Conservation (phyloP, 768 basidiomycete species). For the Strobilomyces confusus region DNA sequence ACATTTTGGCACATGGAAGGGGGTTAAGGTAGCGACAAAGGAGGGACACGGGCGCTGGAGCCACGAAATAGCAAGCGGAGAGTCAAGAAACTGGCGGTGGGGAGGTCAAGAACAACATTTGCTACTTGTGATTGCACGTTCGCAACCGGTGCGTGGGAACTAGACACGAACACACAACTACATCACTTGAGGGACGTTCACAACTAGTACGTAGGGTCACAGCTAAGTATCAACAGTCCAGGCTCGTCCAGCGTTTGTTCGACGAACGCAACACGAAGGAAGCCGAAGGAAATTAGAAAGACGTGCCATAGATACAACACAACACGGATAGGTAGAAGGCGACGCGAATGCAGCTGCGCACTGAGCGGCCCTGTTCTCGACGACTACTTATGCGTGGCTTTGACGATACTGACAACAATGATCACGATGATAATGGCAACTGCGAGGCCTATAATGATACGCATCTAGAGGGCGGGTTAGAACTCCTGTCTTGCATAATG, state of each 20-base stretch:
- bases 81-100: slow-evolving; percentile 16
- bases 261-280: slow-evolving; percentile 13
- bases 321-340: slow-evolving; percentile 21
- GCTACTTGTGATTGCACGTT: slow-evolving; percentile 2
- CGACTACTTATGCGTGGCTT: slow-evolving; percentile 59
- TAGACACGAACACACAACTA: slow-evolving; percentile 23
- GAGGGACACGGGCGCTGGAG: slow-evolving; percentile 33
- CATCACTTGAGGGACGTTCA: background rate
- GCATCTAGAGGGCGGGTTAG: slow-evolving; percentile 58
- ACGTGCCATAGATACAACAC: slow-evolving; percentile 45
- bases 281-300: slow-evolving; percentile 27
- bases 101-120: slow-evolving; percentile 14
- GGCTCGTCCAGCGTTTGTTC: slow-evolving; percentile 11
- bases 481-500: slow-evolving; percentile 3
- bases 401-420: slow-evolving; percentile 93
- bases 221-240: slow-evolving; percentile 26
- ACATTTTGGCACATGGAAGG: slow-evolving; percentile 39
- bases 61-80: slow-evolving; percentile 24
- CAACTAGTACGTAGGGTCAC: slow-evolving; percentile 4
- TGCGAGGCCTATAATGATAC: slow-evolving; percentile 90
- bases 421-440: slow-evolving; percentile 90
- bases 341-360: slow-evolving; percentile 1
- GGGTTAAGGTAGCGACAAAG: slow-evolving; percentile 29
- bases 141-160: slow-evolving; percentile 19
- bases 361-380: background rate